Evolutionary conservation across 495 filamentous ascomycete genomes (phyloP), one percentile per base, ranked within the genome.

Genomic region (Lepidopterella palustris): DNA sequence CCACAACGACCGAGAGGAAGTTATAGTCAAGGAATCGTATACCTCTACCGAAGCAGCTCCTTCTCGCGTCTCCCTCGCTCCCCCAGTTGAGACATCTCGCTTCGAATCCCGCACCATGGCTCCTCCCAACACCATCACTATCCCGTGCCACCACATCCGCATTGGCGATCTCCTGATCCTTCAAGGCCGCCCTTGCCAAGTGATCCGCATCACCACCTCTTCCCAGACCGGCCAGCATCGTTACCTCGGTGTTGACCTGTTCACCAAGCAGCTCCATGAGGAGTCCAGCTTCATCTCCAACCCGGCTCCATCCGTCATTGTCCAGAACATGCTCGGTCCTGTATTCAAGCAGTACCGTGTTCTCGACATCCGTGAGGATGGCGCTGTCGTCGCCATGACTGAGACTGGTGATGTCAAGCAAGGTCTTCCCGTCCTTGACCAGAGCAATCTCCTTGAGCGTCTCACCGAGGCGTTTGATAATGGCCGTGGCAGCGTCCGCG

Each of bases 291-390:
- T 97, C 79, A 84, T 98, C 78, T 90, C 89, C 77, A 95, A 95
- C 84, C 93, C 93, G 55, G 87, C 87, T 52, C 92, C 93, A 67
- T 95, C 88, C 59, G 93, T 98, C 57, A 85, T 97, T 45, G 92
- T 98, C 71, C 93, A 98, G 86, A 97, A 92, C 79, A 97, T 98
- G 89, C 89, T 96, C 58, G 93, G 93, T 69, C 93, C 93, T 45
- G 88, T 98, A 80, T 97, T 96, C 90, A 97, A 97, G 88, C 95
- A 96, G 81, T 98, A 98, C 86, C 90, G 93, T 74, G 92, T 98
- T 72, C 87, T 98, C 39, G 93, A 98, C 79, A 86, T 98, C 78
- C 89, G 90, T 76, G 90, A 96, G 60, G 87, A 89, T 66, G 87
- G 88, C 69, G 77, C 78, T 74, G 81, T 90, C 51, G 86, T 88